Percentiles rank a stretch among this genome's conserved stretches.
Evolutionary conservation across 768 basidiomycete genomes (phyloP).

Genomic region (Boletus sp.): DNA sequence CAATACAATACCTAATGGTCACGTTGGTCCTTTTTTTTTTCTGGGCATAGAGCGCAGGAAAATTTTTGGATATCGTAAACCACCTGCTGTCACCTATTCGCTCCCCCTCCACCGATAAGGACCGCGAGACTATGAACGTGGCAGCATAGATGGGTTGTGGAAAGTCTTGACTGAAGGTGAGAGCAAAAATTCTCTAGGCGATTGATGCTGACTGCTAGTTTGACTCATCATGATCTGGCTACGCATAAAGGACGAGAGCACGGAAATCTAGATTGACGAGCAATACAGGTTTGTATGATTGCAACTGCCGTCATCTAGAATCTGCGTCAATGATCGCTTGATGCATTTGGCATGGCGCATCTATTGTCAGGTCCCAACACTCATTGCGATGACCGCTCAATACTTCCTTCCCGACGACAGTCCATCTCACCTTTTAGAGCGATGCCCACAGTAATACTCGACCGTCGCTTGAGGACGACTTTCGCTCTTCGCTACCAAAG

Average conservation of each 20-base stretch:
- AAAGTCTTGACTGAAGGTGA: conserved; percentile 7
- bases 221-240: not conserved
- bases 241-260: not conserved
- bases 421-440: conserved; percentile 9
- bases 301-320: conserved; percentile 2
- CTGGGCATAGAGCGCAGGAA: conserved; percentile 30
- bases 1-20: conserved; percentile 8
- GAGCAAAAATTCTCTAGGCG: not conserved
- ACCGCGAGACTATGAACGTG: conserved; percentile 19
- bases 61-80: conserved; percentile 20
- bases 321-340: conserved; percentile 9
- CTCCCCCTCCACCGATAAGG: conserved; percentile 19
- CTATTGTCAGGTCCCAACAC: conserved; percentile 5
- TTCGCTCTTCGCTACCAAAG: not conserved
- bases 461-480: not conserved
- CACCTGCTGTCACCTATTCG: conserved; percentile 15
- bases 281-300: not conserved
- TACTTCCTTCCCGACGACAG: too few species aligned
- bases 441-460: not conserved
- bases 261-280: not conserved
- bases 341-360: conserved; percentile 4
- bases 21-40: conserved; percentile 14
- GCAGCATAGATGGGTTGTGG: conserved; percentile 1
- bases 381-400: not conserved
- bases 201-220: not conserved